These are phyloP conservation scores for Styphnolobium japonicum DNA, from an alignment of 306 rosid genomes.

Conservation along the genomic window DNA sequence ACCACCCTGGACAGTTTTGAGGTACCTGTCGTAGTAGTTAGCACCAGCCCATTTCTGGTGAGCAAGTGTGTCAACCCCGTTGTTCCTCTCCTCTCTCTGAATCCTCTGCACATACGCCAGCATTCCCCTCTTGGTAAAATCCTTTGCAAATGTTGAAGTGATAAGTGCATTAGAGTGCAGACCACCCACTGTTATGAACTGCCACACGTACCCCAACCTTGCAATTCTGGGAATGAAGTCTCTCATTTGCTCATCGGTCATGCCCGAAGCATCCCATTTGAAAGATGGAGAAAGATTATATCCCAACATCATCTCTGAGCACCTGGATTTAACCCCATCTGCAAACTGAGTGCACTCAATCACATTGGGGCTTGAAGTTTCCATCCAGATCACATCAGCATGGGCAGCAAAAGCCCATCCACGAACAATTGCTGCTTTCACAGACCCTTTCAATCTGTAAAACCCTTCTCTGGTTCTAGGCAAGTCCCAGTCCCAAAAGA, in stretches of 20 bases:
- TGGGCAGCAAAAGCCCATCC: constrained; percentile 84
- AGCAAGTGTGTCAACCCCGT: constrained; percentile 92
- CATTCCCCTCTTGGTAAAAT: constrained; percentile 83
- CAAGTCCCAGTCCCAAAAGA: constrained; percentile 96
- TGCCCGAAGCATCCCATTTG: constrained; percentile 98
- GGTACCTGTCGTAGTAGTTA: constrained; percentile 85
- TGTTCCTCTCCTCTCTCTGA: constrained; percentile 91
- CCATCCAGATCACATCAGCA: constrained; percentile 94
- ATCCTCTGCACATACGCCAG: constrained; percentile 90
- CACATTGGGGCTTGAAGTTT: constrained; percentile 65
- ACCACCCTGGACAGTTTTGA: constrained; percentile 95
- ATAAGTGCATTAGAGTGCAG: constrained; percentile 83
- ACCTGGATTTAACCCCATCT: constrained; percentile 57
- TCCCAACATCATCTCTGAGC: constrained; percentile 70
- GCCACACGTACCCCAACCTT: constrained; percentile 85
- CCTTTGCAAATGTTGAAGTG: constrained; percentile 72
- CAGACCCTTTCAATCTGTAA: constrained; percentile 79
- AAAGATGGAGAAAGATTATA: constrained; percentile 95
- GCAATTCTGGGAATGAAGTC: constrained; percentile 88
- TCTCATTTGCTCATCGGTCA: constrained; percentile 69
- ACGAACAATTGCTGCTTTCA: constrained; percentile 71
- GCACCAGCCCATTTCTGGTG: constrained; percentile 99
- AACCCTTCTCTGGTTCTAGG: constrained; percentile 96
- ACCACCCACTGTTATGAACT: constrained; percentile 89
- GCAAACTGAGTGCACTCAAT: constrained; percentile 77